Base-by-base conservation (phyloP, 2,329 filamentous ascomycete genomes). In the Nothophaeocryptopus gaeumannii region DNA sequence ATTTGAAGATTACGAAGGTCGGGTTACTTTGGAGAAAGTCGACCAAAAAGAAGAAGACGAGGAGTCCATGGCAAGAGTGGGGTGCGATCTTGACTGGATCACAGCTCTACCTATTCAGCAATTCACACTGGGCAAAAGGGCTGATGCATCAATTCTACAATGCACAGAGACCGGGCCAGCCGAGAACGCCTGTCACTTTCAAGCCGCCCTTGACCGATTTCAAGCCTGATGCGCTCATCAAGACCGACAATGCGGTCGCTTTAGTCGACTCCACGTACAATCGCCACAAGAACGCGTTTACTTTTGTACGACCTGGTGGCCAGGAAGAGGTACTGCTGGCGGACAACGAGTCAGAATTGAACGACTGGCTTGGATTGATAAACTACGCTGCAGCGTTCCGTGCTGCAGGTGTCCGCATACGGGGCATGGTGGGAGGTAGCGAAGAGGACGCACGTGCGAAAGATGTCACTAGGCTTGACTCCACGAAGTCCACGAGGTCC, bases 21-120 rank as follows among this genome's bases (percentile, higher is more conserved):
- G 93, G 93, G 3, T 74, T 96, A 1, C 69, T 99, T 30, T 99
- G 93, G 93, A 84, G 93, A 38, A 99, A 99, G 67, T 90, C 96
- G 57, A 74, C 80, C 1, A 97, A 96, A 72, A 96, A 95, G 73
- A 96, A 92, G 72, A 95, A 95, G 70, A 86, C 90, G 0, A 82
- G 92, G 37, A 96, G 92, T 9, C 92, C 93, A 1, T 99, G 93
- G 93, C 92, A 96, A 66, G 93, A 99, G 77, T 99, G 93, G 93
- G 93, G 93, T 45, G 93, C 90, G 16, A 87, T 99, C 51, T 78
- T 99, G 29, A 99, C 93, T 0, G 89, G 92, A n/a, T 95, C 93
- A 5, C 92, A 96, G 64, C 80, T 99, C 7, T 99, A 96, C 69
- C 89, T 99, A 69, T 99, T 97, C 74, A 85, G 89, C 50, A 96